Base-by-base conservation (phyloP, 2,329 filamentous ascomycete genomes). In the Colletotrichum navitas region DNA sequence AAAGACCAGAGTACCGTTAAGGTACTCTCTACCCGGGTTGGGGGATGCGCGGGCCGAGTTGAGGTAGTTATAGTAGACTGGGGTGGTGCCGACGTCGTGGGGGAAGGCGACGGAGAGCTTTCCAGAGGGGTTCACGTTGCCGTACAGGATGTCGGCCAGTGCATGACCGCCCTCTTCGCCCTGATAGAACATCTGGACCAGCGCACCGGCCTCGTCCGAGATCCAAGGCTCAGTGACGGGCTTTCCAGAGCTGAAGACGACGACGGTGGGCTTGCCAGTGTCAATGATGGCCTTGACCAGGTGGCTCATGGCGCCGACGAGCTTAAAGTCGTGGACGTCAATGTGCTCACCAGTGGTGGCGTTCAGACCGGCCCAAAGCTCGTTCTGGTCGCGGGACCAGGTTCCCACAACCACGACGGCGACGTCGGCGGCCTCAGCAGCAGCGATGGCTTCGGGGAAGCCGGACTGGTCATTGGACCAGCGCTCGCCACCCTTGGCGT, bases 281-380 rank as follows among this genome's bases (percentile, higher is more conserved):
- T 88, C 87, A 73, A 92, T 88, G 76, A 94, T 88, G 29, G 91
- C 90, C 75, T 87, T 84, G 60, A 93, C 89, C 1, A 94, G 88
- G 12, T 86, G 85, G 2, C 86, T 87, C 87, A 92, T 92, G 29
- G 92, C 91, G 3, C 92, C 92, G 16, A 93, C 90, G 12, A 94
- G 88, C 68, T 89, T 86, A 24, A 94, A 85, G 63, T 84, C 84
- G 68, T 87, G 82, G 1, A 90, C 84, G 75, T 94, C 92, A 59
- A 94, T 89, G 76, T 93, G 91, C 77, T 94, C 92, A 62, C 91
- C 92, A 0, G 91, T 94, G 1, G 92, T 94, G 36, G 91, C 91
- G 74, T 94, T 94, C 3, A 93, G 79, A 0, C 90, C 90, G 67
- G 82, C 79, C 92, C 91, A 94, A 3, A 94, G 87, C 78, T 94